Evolutionary conservation across 2,329 filamentous ascomycete species (phyloP).

Genomic region (Fusarium sp.): DNA sequence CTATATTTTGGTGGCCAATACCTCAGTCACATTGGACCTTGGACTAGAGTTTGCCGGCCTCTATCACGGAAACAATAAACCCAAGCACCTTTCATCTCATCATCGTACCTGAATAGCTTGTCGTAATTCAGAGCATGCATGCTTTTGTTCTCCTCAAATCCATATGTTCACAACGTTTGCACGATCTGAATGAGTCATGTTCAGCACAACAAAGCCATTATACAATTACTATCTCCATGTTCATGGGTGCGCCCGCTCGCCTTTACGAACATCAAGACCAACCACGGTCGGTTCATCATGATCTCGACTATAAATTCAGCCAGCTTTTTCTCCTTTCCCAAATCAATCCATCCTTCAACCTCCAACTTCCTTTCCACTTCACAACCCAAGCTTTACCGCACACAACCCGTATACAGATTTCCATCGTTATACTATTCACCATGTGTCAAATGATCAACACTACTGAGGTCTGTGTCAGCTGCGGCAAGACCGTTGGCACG

Average conservation of each 20-base stretch:
- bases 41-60: accelerated
- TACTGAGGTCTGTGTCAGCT: not conserved
- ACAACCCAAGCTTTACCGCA: accelerated
- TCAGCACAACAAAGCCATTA: not conserved
- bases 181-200: accelerated
- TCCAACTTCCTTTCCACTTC: not conserved
- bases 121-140: not conserved
- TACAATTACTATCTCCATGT: not conserved
- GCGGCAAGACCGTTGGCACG: not conserved
- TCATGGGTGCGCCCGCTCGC: accelerated
- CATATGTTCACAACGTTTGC: not conserved
- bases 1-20: not conserved
- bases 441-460: not conserved
- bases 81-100: accelerated
- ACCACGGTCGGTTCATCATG: accelerated
- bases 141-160: not conserved
- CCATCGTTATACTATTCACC: not conserved
- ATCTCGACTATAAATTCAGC: not conserved
- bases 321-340: accelerated
- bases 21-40: not conserved
- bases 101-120: accelerated
- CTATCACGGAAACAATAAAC: not conserved
- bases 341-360: not conserved
- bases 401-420: accelerated
- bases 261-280: too few relatives aligned